Evolutionary conservation across 495 filamentous ascomycete genomes (phyloP).

Genomic region (Aspergillus homomorphus): DNA sequence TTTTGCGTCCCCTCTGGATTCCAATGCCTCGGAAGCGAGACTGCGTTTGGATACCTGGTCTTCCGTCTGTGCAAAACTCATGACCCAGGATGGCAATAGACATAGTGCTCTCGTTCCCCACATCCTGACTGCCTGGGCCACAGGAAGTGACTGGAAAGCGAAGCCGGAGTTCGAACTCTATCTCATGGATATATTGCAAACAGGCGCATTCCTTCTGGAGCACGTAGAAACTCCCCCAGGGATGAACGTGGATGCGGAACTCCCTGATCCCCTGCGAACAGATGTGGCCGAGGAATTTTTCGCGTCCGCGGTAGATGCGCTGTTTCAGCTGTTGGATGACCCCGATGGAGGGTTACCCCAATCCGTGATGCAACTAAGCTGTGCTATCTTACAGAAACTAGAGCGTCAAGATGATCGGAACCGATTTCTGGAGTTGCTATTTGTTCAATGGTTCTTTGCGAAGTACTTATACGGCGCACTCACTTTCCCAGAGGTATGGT

Average conservation of each 20-base stretch:
- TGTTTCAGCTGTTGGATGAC: conserved; percentile 82
- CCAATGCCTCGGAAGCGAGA: conserved; percentile 71
- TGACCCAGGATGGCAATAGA: conserved; percentile 41
- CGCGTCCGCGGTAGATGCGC: conserved; percentile 68
- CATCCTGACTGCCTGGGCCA: conserved; percentile 76
- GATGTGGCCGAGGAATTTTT: conserved; percentile 90
- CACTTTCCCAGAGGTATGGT: conserved; percentile 79
- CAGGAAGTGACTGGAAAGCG: conserved; percentile 83
- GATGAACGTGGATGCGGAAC: conserved; percentile 40
- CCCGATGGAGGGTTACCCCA: conserved; percentile 80
- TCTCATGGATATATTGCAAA: conserved; percentile 88
- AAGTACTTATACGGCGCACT: conserved; percentile 80
- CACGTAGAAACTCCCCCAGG: conserved; percentile 56
- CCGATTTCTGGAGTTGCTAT: conserved; percentile 71
- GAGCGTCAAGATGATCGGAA: conserved; percentile 65
- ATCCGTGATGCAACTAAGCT: conserved; percentile 75
- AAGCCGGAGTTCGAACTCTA: conserved; percentile 87
- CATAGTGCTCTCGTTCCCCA: conserved; percentile 42
- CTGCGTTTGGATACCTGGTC: conserved; percentile 86
- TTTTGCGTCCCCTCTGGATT: conserved; percentile 68
- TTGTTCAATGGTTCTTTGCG: conserved; percentile 89
- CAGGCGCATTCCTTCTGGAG: conserved; percentile 87
- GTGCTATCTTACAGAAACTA: conserved; percentile 75
- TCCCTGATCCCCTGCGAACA: conserved; percentile 64
- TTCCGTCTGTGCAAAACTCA: conserved; percentile 75